Conservation (phyloP, 2,329 filamentous ascomycete species). For the Lachnellula cervina region DNA sequence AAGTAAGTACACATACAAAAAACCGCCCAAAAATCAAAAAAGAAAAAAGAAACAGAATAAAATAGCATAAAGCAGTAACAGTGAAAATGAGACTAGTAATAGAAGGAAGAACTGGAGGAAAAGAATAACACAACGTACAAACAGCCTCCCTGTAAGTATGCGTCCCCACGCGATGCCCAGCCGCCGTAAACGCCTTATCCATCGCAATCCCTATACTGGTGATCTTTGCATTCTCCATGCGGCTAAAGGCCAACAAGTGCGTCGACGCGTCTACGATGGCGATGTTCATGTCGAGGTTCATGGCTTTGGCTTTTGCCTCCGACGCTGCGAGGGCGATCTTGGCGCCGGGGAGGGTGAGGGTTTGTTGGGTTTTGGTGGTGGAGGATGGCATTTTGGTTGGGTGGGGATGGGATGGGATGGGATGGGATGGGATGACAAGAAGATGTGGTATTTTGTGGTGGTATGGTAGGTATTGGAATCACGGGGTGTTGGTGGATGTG, state of each 20-base stretch:
- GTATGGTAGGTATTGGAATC: no score
- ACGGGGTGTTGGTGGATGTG: no score
- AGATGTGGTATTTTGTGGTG: no score
- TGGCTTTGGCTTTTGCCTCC: conserved; percentile 20
- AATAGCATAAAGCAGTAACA: no score
- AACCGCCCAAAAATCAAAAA: not conserved
- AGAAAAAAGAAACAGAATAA: not conserved
- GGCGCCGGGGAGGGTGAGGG: conserved; percentile 25
- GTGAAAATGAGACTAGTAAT: no score
- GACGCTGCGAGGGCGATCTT: conserved; percentile 24
- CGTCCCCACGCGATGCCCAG: conserved; percentile 48
- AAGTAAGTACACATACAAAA: not conserved
- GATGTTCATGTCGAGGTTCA: conserved; percentile 27
- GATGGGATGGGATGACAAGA: not conserved
- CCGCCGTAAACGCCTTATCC: conserved; percentile 50
- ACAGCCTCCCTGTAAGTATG: conserved; percentile 46
- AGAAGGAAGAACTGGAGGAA: no score
- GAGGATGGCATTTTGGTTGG: not conserved
- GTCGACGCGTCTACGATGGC: conserved; percentile 28
- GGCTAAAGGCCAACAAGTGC: conserved; percentile 23
- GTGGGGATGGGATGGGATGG: not conserved
- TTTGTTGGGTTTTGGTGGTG: conserved; percentile 17
- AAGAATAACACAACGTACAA: not conserved
- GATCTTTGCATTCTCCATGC: conserved; percentile 25
- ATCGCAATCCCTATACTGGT: conserved; percentile 21